Evolutionary conservation across 768 basidiomycete genomes (phyloP).

Genomic region (Termitomyces sp.): DNA sequence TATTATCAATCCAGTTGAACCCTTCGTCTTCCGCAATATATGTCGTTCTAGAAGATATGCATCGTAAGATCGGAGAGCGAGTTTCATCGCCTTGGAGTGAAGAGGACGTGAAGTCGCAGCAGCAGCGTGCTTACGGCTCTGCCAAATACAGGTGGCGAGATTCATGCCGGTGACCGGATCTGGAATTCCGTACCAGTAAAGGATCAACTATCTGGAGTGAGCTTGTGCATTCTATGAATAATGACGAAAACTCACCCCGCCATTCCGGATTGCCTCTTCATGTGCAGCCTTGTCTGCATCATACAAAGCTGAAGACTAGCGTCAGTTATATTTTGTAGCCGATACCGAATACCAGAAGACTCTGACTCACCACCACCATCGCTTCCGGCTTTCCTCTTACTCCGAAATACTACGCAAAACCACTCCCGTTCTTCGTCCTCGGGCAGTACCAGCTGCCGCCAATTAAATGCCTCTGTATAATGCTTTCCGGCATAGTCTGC

Average conservation of each 20-base stretch:
- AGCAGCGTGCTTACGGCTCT: slow-evolving; percentile 79
- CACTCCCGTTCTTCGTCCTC: slow-evolving; percentile 76
- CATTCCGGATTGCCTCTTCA: slow-evolving; percentile 87
- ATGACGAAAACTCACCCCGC: slow-evolving; percentile 55
- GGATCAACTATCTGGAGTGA: slow-evolving; percentile 51
- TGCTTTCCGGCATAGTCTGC: slow-evolving; percentile 57
- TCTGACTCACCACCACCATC: slow-evolving; percentile 55
- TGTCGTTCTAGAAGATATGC: slow-evolving; percentile 77
- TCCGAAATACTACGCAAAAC: slow-evolving; percentile 92
- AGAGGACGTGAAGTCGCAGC: slow-evolving; percentile 77
- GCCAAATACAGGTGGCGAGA: slow-evolving; percentile 96
- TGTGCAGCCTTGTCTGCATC: slow-evolving; percentile 86
- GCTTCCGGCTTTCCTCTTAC: slow-evolving; percentile 67
- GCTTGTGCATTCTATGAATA: slow-evolving; percentile 5
- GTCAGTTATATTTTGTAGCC: slow-evolving; percentile 2
- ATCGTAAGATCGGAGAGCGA: slow-evolving; percentile 77
- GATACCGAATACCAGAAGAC: not conserved
- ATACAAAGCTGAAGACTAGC: slow-evolving; percentile 58
- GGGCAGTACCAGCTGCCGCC: slow-evolving; percentile 68
- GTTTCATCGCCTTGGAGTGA: slow-evolving; percentile 79
- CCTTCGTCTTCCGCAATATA: slow-evolving; percentile 62
- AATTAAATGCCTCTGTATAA: slow-evolving; percentile 87
- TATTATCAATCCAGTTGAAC: slow-evolving; percentile 54
- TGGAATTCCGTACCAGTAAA: slow-evolving; percentile 95
- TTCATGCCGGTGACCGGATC: slow-evolving; percentile 75